These are phyloP conservation scores for Curvularia sp. DNA, from an alignment of 2,329 filamentous ascomycete genomes.

Conservation along the genomic window DNA sequence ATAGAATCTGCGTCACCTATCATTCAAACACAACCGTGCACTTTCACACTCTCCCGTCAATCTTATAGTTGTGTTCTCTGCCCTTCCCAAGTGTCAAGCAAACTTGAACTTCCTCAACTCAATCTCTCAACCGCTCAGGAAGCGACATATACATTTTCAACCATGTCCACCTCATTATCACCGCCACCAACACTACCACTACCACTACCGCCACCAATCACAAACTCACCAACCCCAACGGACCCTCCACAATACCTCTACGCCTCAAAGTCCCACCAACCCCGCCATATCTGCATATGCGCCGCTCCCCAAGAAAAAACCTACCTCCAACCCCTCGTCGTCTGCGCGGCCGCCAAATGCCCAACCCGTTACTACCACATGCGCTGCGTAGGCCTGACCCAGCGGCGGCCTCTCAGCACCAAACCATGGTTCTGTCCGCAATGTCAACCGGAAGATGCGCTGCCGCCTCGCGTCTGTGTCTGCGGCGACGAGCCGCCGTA, in stretches of 20 bases:
- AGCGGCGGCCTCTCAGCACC: background rate
- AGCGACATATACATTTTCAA: background rate
- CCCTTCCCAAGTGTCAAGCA: background rate
- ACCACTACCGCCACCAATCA: background rate
- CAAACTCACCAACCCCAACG: background rate
- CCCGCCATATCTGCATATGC: constrained; percentile 6
- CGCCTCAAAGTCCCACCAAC: background rate
- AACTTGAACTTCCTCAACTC: background rate
- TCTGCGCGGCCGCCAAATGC: constrained; percentile 4
- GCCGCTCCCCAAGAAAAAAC: background rate
- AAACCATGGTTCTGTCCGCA: constrained; percentile 2
- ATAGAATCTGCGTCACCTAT: constrained; percentile 2
- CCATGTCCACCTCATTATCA: background rate
- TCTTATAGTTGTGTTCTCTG: background rate
- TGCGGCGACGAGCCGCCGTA: constrained; percentile 4
- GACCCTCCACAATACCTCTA: background rate
- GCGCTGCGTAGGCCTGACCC: constrained; percentile 1
- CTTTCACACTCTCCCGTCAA: background rate
- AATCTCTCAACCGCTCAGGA: background rate
- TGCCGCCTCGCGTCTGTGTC: background rate
- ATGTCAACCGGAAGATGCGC: background rate
- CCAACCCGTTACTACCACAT: constrained; percentile 8
- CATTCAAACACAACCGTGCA: background rate
- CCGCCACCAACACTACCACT: background rate
- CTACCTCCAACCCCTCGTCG: constrained; percentile 7